Percentiles rank a stretch among this genome's conserved stretches.
Conservation (phyloP, 208 protist species). For the Acanthamoeba healyi region DNA sequence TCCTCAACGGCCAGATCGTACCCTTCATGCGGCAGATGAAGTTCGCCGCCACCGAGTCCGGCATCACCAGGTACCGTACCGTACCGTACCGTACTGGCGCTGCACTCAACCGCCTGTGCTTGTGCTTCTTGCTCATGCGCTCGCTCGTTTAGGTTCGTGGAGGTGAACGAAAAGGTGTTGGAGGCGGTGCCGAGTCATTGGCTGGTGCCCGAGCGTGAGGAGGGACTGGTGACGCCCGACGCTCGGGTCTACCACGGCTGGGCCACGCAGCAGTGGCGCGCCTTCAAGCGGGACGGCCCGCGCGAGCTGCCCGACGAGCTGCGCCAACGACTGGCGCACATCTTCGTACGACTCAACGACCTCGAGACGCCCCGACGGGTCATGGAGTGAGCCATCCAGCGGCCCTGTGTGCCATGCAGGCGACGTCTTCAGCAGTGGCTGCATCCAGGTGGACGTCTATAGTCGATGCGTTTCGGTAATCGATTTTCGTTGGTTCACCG, state of each 20-base stretch:
- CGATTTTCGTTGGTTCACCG: too few species aligned
- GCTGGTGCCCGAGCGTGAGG: constrained; percentile 22
- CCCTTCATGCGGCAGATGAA: constrained; percentile 63
- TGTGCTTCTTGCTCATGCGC: too few species aligned
- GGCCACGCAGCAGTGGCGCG: constrained; percentile 40
- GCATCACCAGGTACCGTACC: constrained; percentile 17
- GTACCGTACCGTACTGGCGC: too few species aligned
- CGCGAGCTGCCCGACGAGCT: neutral
- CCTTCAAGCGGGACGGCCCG: neutral
- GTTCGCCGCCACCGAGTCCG: neutral
- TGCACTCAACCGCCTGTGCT: too few species aligned
- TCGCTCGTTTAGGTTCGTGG: neutral
- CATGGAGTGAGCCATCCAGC: too few species aligned
- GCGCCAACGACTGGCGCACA: constrained; percentile 3
- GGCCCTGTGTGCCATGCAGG: too few species aligned
- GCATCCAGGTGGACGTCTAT: too few species aligned
- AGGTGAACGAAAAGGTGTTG: constrained; percentile 1
- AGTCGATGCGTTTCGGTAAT: too few species aligned
- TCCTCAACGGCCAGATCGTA: constrained; percentile 62
- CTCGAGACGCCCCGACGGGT: constrained; percentile 8
- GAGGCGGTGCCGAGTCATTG: neutral
- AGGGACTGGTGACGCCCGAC: constrained; percentile 11
- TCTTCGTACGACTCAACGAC: constrained; percentile 19
- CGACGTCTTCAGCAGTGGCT: too few species aligned
- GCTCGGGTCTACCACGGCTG: constrained; percentile 5